These are phyloP conservation scores for Apiotrichum porosum DNA, from an alignment of 1,284 basidiomycete species.

Conservation along the genomic window DNA sequence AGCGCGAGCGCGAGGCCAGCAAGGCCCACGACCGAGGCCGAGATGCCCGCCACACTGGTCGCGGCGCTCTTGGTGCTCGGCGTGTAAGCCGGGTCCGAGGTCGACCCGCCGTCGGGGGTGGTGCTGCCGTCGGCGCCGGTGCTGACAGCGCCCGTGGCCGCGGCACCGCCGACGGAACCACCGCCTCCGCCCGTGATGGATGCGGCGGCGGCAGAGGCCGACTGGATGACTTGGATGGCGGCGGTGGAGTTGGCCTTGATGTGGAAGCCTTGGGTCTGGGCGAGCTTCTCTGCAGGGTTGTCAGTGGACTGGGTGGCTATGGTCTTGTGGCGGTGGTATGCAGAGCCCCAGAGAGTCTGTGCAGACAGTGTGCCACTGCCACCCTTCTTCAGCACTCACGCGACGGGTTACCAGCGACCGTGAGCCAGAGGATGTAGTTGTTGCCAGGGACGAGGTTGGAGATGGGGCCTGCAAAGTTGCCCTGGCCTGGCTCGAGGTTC, in stretches of 20 bases:
- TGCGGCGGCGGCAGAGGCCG: not conserved
- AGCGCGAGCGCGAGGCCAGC: no score
- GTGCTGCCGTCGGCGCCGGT: not conserved
- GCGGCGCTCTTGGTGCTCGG: no score
- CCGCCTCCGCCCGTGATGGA: no score
- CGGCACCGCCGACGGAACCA: not conserved
- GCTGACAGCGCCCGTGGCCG: not conserved
- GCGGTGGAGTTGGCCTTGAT: slow-evolving; percentile 14
- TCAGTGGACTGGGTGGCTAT: not conserved
- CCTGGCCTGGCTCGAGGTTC: slow-evolving; percentile 7
- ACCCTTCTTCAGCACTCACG: not conserved
- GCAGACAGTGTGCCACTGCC: no score
- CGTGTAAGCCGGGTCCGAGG: no score
- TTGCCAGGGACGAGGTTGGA: slow-evolving; percentile 4
- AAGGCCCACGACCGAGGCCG: no score
- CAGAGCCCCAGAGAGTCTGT: no score
- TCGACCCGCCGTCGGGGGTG: no score
- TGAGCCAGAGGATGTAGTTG: slow-evolving; percentile 8
- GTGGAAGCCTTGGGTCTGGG: slow-evolving; percentile 14
- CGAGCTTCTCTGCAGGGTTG: slow-evolving; percentile 93
- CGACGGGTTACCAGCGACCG: slow-evolving; percentile 5
- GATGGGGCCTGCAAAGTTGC: slow-evolving; percentile 3
- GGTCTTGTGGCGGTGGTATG: no score
- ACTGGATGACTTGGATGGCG: slow-evolving; percentile 2
- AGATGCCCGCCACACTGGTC: no score